Evolutionary conservation across 1,284 basidiomycete species (phyloP).

Genomic region (Fomitopsis pinicola): DNA sequence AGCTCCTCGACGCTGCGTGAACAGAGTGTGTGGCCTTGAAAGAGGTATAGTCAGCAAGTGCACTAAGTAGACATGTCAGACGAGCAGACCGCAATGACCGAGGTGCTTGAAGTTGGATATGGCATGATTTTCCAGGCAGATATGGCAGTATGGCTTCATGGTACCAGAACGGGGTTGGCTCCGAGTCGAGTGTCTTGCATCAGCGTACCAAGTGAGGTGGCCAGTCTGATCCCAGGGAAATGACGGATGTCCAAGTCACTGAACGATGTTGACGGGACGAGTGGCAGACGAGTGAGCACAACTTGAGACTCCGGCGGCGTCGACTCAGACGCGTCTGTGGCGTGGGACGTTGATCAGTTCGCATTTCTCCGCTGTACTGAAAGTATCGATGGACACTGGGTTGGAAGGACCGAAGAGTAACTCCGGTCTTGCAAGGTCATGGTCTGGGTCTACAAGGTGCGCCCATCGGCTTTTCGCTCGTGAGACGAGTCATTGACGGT

Average conservation of each 20-base stretch:
- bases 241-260: too few relatives aligned
- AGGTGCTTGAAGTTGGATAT: constrained; percentile 1
- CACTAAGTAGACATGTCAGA: background rate
- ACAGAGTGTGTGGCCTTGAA: too few relatives aligned
- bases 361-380: too few relatives aligned
- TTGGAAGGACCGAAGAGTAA: too few relatives aligned
- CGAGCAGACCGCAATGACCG: background rate
- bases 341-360: background rate
- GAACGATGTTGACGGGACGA: too few relatives aligned
- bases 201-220: background rate
- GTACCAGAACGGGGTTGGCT: background rate
- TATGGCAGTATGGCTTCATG: background rate
- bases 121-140: constrained; percentile 3
- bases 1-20: too few relatives aligned
- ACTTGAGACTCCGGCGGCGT: background rate
- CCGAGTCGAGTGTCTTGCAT: background rate
- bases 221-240: too few relatives aligned
- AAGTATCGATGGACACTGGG: too few relatives aligned
- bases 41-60: too few relatives aligned
- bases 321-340: constrained; percentile 3
- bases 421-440: background rate
- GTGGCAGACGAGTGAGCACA: too few relatives aligned
- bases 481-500: too few relatives aligned
- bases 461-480: too few relatives aligned
- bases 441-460: background rate